Evolutionary conservation across 1,284 basidiomycete species (phyloP), one percentile per base, ranked within the genome.

Genomic region (Gymnopus androsaceus): DNA sequence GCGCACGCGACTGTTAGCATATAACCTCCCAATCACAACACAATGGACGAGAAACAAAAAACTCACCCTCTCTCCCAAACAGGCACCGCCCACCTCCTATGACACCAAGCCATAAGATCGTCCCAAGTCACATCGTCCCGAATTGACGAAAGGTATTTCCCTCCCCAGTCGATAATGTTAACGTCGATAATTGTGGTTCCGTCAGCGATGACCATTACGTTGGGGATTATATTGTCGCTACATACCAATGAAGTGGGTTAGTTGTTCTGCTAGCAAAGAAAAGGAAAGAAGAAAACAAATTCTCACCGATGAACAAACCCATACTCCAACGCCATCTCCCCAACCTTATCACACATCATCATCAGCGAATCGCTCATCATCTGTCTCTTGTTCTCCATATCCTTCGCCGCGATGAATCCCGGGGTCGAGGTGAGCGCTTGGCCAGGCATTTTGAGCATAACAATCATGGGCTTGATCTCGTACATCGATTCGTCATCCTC

Each of bases 71-170:
- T 36, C 25, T 50, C 48, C 48, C 48, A 50, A 8, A 50, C 34
- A 19, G 27, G 38, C 11, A 50, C 34, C 2, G 48, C 48, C 48
- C 48, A 50, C 14, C 48, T 34, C 14, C 19, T 23, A 28, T 50
- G 48, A 12, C 48, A 50, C 48, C 48, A 50, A 4, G 23, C 48
- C 48, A 50, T 50, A 50, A 50, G 48, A 17, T 50, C 48, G 12
- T 40, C 48, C 48, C 48, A 50, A 27, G 48, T 38, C 21, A 50
- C 48, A 50, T 40, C 48, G 9, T 50, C 48, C 12, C n/a, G 11
- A 15, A 50, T 50, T 3, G 48, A 50, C 34, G 48, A 50, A 17
- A 50, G 48, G 27, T 38, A 50, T 36, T 38, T 50, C 30, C 48
- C 48, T 38, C 48, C 48, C 48, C 48, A 50, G 36, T 50, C 48